Evolutionary conservation across 2,329 filamentous ascomycete genomes (phyloP).

Genomic region (Fusarium sp.): DNA sequence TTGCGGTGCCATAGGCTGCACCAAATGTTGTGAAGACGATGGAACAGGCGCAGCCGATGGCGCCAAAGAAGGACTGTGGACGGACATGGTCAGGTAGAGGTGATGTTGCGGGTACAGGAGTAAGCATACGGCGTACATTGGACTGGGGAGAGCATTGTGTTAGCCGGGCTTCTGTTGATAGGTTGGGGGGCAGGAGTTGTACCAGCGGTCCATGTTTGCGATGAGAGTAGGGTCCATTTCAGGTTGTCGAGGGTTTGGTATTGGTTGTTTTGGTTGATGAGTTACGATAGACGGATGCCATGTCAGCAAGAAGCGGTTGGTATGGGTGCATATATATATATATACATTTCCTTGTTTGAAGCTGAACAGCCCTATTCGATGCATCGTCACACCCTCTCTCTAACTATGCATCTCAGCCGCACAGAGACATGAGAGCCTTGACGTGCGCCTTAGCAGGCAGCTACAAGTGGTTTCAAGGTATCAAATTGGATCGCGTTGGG

Average conservation of each 20-base stretch:
- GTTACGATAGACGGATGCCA: background rate
- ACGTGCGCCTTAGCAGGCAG: slow-evolving; percentile 18
- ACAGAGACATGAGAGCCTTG: background rate
- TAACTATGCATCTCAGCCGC: slow-evolving; percentile 6
- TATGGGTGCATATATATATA: background rate
- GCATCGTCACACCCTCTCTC: slow-evolving; percentile 1
- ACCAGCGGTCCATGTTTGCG: slow-evolving; percentile 54
- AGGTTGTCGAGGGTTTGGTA: background rate
- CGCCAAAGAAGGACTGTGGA: slow-evolving; percentile 55
- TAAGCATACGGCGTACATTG: slow-evolving; percentile 57
- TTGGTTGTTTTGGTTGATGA: background rate
- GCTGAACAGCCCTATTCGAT: background rate
- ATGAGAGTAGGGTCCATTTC: slow-evolving; percentile 49
- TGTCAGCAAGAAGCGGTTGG: background rate
- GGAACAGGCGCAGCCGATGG: slow-evolving; percentile 55
- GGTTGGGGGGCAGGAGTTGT: background rate
- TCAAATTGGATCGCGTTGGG: background rate
- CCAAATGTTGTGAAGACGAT: slow-evolving; percentile 65
- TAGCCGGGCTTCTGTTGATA: slow-evolving; percentile 3
- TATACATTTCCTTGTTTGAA: slow-evolving; percentile 5
- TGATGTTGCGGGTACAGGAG: background rate
- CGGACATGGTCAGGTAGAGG: background rate
- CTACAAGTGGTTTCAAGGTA: background rate
- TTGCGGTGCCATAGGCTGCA: slow-evolving; percentile 58
- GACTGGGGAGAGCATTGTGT: slow-evolving; percentile 46